Conservation (phyloP, 2,329 filamentous ascomycete species). For the Aureobasidium sp. region DNA sequence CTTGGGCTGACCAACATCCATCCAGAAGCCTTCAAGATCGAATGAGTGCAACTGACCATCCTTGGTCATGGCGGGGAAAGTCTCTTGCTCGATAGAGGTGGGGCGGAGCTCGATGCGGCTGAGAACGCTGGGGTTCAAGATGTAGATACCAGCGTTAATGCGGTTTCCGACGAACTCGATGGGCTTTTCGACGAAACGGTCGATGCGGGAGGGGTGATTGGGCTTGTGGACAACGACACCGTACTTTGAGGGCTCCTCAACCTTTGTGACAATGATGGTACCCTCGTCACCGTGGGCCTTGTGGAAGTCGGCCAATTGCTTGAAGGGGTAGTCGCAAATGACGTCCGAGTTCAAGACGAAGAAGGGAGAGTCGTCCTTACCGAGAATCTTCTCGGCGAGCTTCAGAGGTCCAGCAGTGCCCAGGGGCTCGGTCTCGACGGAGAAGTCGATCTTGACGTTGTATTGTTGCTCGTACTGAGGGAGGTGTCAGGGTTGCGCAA, state of each 20-base stretch:
- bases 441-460: conserved; percentile 94
- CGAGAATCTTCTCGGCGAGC: conserved; percentile 83
- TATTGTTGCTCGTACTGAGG: conserved; percentile 75
- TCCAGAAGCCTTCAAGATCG: conserved; percentile 97
- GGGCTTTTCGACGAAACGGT: conserved; percentile 98
- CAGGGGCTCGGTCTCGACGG: conserved; percentile 88
- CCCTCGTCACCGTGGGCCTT: conserved; percentile 88
- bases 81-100: conserved; percentile 97
- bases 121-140: conserved; percentile 86
- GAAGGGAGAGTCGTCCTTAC: conserved; percentile 89
- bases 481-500: conserved; percentile 25
- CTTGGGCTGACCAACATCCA: conserved; percentile 98
- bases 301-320: conserved; percentile 85
- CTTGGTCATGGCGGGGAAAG: conserved; percentile 86
- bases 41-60: conserved; percentile 92
- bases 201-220: conserved; percentile 81
- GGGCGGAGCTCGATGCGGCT: conserved; percentile 90
- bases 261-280: conserved; percentile 97
- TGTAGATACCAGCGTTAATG: conserved; percentile 98
- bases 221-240: conserved; percentile 98
- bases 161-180: conserved; percentile 98
- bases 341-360: conserved; percentile 98
- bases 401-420: conserved; percentile 94
- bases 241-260: conserved; percentile 98
- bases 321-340: conserved; percentile 96